These are phyloP conservation scores for Hymenoscyphus infarciens DNA, from an alignment of 2,329 filamentous ascomycete genomes.

Conservation along the genomic window DNA sequence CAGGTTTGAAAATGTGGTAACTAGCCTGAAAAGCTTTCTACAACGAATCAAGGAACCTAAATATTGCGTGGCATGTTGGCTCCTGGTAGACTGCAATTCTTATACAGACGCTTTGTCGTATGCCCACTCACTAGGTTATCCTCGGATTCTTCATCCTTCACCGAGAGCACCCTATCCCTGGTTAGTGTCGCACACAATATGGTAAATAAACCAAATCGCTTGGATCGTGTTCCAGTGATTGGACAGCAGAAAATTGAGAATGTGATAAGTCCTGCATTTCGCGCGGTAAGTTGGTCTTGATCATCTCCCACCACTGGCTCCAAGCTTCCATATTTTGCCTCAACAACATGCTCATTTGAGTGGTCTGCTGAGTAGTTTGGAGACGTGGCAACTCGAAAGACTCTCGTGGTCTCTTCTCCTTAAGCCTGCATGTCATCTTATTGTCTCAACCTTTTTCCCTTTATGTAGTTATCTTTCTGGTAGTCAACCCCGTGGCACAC, in stretches of 20 bases:
- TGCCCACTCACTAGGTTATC: not conserved
- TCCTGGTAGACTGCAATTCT: not conserved
- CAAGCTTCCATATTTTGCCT: not conserved
- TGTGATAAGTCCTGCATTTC: not conserved
- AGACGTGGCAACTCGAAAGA: not conserved
- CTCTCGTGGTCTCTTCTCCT: not conserved
- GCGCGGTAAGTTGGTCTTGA: not conserved
- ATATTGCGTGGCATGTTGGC: not conserved
- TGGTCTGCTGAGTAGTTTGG: not conserved
- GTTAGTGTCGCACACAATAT: not conserved
- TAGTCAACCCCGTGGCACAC: not conserved
- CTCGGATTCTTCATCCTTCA: not conserved
- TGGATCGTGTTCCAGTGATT: conserved; percentile 1
- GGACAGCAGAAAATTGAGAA: not conserved
- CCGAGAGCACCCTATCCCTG: not conserved
- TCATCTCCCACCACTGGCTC: not conserved
- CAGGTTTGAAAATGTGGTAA: conserved; percentile 1
- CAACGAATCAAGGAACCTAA: not conserved
- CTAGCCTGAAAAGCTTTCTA: not conserved
- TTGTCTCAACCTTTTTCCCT: not conserved
- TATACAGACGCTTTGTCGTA: not conserved
- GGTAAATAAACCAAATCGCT: not conserved
- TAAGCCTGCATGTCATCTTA: not conserved
- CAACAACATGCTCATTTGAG: not conserved
- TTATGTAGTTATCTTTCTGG: not conserved